These are phyloP conservation scores for Bryoerythrophyllum caledonicum DNA, from an alignment of 225 moss, liverwort and hornwort genomes.

Conservation along the genomic window DNA sequence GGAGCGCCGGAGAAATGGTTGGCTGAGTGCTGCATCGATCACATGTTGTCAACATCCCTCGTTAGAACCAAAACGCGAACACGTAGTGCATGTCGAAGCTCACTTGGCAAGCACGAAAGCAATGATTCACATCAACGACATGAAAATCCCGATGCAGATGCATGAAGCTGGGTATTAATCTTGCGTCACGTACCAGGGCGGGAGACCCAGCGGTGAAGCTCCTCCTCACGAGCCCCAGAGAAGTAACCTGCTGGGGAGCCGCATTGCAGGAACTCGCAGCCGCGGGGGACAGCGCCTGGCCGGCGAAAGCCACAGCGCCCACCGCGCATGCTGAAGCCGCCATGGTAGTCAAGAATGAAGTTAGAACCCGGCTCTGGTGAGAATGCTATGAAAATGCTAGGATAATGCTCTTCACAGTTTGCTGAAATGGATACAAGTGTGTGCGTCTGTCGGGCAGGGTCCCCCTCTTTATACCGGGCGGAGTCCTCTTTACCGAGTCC, in stretches of 20 bases:
- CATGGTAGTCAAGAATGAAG: neutral
- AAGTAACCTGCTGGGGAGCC: slow-evolving; percentile 3
- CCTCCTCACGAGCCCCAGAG: neutral
- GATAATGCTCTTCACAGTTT: neutral
- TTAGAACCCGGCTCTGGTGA: neutral
- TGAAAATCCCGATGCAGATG: neutral
- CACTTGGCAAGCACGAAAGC: no score
- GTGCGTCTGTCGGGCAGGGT: neutral
- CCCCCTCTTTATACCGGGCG: neutral
- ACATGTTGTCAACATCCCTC: neutral
- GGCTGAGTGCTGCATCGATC: neutral
- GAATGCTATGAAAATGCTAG: no score
- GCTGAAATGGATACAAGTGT: neutral
- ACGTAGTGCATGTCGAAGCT: no score
- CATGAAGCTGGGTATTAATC: neutral
- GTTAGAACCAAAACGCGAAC: neutral
- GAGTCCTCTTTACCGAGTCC: no score
- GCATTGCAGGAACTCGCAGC: slow-evolving; percentile 13
- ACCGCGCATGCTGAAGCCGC: slow-evolving; percentile 6
- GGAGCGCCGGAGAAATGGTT: slow-evolving; percentile 10
- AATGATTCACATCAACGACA: neutral
- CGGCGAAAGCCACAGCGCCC: neutral
- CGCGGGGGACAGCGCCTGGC: neutral
- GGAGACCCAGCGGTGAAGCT: neutral
- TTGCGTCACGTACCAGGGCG: neutral